These are phyloP conservation scores for Podospora conica DNA, from an alignment of 495 filamentous ascomycete genomes.

Conservation along the genomic window DNA sequence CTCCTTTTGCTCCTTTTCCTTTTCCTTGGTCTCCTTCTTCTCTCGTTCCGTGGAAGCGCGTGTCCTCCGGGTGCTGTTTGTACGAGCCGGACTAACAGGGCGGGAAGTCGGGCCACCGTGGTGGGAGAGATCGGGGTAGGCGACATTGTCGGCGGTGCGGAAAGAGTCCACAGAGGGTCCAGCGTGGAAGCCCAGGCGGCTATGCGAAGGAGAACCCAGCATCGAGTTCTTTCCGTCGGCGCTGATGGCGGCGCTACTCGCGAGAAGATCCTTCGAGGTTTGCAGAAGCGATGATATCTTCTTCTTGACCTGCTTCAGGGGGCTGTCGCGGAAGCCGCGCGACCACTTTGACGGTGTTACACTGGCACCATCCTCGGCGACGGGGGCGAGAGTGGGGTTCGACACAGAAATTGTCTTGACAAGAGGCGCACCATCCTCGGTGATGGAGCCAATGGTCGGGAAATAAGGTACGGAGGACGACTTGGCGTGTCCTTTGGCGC, in stretches of 20 bases:
- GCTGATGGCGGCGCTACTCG: constrained; percentile 70
- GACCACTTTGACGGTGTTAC: constrained; percentile 65
- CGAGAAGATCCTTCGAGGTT: constrained; percentile 75
- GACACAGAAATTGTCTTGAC: constrained; percentile 62
- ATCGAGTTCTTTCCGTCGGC: constrained; percentile 62
- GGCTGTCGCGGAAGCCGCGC: constrained; percentile 63
- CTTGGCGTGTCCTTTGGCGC: constrained; percentile 42
- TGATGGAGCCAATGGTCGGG: constrained; percentile 39
- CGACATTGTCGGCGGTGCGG: constrained; percentile 27
- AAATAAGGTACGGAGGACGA: constrained; percentile 52
- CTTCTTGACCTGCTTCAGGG: constrained; percentile 80
- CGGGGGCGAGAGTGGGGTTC: constrained; percentile 45
- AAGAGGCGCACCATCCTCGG: constrained; percentile 35
- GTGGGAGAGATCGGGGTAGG: constrained; percentile 42
- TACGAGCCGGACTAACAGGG: constrained; percentile 34
- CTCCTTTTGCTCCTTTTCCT: constrained; percentile 48
- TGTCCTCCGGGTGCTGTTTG: constrained; percentile 54
- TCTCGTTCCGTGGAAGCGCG: constrained; percentile 68
- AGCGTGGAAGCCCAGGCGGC: constrained; percentile 29
- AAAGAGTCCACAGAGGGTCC: constrained; percentile 36
- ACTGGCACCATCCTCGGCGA: constrained; percentile 40
- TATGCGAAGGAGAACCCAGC: constrained; percentile 38
- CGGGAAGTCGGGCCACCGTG: constrained; percentile 26
- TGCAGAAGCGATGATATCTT: constrained; percentile 83
- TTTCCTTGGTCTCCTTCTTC: constrained; percentile 53